Base-by-base conservation (phyloP, 805 yeast species). In the Pichia ethanolica region DNA sequence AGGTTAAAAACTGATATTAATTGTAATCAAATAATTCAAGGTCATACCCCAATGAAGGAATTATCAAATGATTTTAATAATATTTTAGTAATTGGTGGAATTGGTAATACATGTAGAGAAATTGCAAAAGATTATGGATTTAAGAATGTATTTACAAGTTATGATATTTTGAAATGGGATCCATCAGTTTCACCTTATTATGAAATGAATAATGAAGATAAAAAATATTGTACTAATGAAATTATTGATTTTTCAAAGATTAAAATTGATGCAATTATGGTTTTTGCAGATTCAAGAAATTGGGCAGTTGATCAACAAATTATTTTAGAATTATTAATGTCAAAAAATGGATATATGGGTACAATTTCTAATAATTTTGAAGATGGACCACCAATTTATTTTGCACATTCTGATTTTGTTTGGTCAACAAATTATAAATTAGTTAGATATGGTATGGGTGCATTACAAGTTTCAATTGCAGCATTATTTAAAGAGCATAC, bases 281-380 rank as follows among this genome's bases (percentile, higher is more conserved):
- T 88, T 42, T 89, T 89, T 72, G 96, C 96, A 10, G 97, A 89
- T 69, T 82, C 93, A 7, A 77, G 95, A 68, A 89, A 87, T 63
- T 87, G 95, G 95, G 95, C 95, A 40, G 89, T 88, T 32, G 96
- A 89, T 67, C 89, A 87, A 66, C 97, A 89, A 67, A 86, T 89
- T 62, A 86, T 88, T 53, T 71, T 87, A 62, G 97, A 89, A 62
- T 71, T 89, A 59, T 73, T 89, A 47, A 71, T 88, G 66, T 81
- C 89, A 49, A 77, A 85, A 58, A 70, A 77, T 51, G 97, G 97
- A 60, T 79, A 77, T 39, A 84, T 89, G 89, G 96, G 96, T 39
- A 89, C 97, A 5, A 73, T 77, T 40, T 77, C 85, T 38, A 74
- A 80, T 56, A 78, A 84, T 14, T 81, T 67, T 61, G 83, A 82